phyloP scores from a whole-genome alignment of 2,329 filamentous ascomycete genomes.

The Talaromyces sp. region DNA sequence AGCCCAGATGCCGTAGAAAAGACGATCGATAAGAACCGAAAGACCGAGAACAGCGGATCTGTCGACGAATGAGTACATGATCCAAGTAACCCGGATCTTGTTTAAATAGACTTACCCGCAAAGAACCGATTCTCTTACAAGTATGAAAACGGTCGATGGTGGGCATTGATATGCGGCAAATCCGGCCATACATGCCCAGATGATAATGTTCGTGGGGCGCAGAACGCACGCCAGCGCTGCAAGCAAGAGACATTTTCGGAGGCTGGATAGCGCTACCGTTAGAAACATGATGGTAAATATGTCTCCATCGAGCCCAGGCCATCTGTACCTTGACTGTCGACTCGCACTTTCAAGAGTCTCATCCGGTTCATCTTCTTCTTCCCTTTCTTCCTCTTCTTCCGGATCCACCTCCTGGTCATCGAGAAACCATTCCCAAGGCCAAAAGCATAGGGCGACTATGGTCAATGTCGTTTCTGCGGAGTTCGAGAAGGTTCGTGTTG shows the following conservation, averaged over 20 bases:
- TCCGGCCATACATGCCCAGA: slow-evolving; percentile 71
- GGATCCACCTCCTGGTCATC: slow-evolving; percentile 47
- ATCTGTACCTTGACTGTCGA: slow-evolving; percentile 30
- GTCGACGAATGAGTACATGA: slow-evolving; percentile 10
- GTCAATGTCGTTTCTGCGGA: slow-evolving; percentile 89
- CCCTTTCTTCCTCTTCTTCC: slow-evolving; percentile 32
- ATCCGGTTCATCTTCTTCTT: slow-evolving; percentile 5
- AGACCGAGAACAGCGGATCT: slow-evolving; percentile 60
- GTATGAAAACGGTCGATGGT: slow-evolving; percentile 47
- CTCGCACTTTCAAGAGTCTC: slow-evolving; percentile 18
- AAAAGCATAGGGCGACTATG: slow-evolving; percentile 72
- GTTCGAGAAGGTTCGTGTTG: slow-evolving; percentile 90
- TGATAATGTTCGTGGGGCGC: slow-evolving; percentile 82
- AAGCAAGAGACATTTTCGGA: slow-evolving; percentile 66
- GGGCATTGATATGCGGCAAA: slow-evolving; percentile 51
- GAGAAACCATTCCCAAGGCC: slow-evolving; percentile 76
- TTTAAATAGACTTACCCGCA: slow-evolving; percentile 49
- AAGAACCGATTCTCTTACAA: slow-evolving; percentile 63
- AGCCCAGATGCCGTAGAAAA: slow-evolving; percentile 82
- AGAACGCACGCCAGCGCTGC: slow-evolving; percentile 82
- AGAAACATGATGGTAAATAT: slow-evolving; percentile 22
- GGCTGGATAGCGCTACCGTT: slow-evolving; percentile 38
- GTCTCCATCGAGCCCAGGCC: slow-evolving; percentile 18
- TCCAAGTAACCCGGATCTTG: neutral
- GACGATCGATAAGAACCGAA: slow-evolving; percentile 67